Evolutionary conservation across 2,329 filamentous ascomycete genomes (phyloP).

Genomic region (Clarireedia hainanense): DNA sequence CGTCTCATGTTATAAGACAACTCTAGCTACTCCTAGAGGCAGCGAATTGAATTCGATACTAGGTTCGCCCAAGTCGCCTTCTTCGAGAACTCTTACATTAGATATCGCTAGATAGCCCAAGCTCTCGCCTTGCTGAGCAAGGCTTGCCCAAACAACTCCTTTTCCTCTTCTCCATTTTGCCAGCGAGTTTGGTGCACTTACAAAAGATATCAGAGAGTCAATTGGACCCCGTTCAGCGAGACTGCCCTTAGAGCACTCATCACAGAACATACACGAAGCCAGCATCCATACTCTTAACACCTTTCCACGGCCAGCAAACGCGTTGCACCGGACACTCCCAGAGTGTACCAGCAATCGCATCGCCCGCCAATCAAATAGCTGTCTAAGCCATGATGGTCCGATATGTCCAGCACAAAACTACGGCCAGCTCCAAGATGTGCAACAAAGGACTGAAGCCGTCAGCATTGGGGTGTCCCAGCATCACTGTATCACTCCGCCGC

Average conservation of each 20-base stretch:
- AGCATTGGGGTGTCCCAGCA: not conserved
- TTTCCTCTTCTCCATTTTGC: too few species aligned
- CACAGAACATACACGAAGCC: not conserved
- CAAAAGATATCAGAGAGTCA: too few species aligned
- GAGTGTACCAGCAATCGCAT: not conserved
- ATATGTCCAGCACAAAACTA: not conserved
- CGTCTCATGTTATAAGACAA: too few species aligned
- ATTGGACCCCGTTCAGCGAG: not conserved
- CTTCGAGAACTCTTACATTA: too few species aligned
- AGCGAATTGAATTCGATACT: too few species aligned
- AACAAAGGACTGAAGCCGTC: not conserved
- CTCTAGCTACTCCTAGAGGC: too few species aligned
- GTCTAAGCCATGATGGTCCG: not conserved
- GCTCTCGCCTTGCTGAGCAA: too few species aligned
- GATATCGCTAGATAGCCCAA: too few species aligned
- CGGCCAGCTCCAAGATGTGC: conserved; percentile 6
- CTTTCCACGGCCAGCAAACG: conserved; percentile 1
- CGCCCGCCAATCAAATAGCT: not conserved
- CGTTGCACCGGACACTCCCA: not conserved
- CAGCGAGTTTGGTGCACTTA: too few species aligned
- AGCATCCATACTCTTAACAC: not conserved
- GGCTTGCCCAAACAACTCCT: too few species aligned
- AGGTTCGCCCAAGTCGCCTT: too few species aligned
- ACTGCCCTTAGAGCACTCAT: not conserved
- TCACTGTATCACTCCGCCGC: not conserved